These are phyloP conservation scores for Alternaria sp. DNA, from an alignment of 2,329 filamentous ascomycete genomes.

Conservation along the genomic window DNA sequence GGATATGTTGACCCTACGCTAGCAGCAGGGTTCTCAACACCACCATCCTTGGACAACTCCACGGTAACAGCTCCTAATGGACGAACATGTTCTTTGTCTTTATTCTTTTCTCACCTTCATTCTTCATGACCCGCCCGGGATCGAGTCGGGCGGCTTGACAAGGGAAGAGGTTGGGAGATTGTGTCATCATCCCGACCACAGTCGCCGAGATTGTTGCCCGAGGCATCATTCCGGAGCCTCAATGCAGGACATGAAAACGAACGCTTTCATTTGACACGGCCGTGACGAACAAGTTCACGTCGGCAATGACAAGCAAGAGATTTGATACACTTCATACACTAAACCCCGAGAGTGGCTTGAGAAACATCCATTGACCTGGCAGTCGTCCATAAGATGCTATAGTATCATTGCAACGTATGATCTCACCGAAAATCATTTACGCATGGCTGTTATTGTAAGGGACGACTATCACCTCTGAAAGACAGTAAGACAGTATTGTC, in stretches of 20 bases:
- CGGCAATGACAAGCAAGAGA: no score
- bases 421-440: rapidly evolving
- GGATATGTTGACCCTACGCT: slow-evolving; percentile 7
- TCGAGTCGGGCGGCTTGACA: not conserved
- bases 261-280: no score
- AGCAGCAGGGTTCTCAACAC: slow-evolving; percentile 15
- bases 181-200: not conserved
- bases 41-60: slow-evolving; percentile 1
- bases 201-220: not conserved
- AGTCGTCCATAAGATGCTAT: no score
- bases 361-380: no score
- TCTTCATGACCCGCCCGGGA: not conserved
- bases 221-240: not conserved
- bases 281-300: no score
- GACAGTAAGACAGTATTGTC: no score
- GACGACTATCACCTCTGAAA: no score
- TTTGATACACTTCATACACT: no score
- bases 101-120: slow-evolving; percentile 5
- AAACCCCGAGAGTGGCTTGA: rapidly evolving
- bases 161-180: not conserved
- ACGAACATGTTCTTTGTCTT: slow-evolving; percentile 2
- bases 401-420: no score
- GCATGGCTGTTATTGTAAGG: rapidly evolving
- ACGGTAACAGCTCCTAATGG: slow-evolving; percentile 8
- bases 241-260: not conserved